Percentiles rank a stretch among this genome's conserved stretches.
Conservation (phyloP, 768 basidiomycete genomes). For the Suillus plorans region DNA sequence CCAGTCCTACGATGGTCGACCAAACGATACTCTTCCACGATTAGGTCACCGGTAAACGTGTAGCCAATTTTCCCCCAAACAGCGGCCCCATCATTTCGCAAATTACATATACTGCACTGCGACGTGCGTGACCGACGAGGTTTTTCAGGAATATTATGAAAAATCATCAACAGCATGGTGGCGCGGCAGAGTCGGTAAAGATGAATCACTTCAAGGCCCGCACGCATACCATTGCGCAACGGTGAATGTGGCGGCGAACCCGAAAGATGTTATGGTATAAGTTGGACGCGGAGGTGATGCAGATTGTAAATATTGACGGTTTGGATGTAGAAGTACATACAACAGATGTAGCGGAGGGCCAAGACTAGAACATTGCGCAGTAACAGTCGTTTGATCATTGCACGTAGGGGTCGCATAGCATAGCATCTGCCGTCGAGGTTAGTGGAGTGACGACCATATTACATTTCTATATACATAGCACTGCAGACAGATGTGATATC, state of each 20-base stretch:
- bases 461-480: background rate
- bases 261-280: conserved; percentile 16
- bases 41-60: too few species aligned
- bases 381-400: background rate
- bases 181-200: conserved; percentile 33
- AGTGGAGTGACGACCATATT: background rate
- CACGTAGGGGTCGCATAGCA: background rate
- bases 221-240: conserved; percentile 18
- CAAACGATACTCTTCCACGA: too few species aligned
- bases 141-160: too few species aligned
- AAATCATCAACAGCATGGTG: too few species aligned
- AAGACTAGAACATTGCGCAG: background rate
- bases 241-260: conserved; percentile 33
- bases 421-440: background rate
- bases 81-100: too few species aligned
- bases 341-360: too few species aligned
- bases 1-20: too few species aligned
- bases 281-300: conserved; percentile 34
- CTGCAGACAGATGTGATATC: background rate
- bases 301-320: too few species aligned
- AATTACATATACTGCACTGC: too few species aligned
- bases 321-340: too few species aligned
- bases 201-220: conserved; percentile 45
- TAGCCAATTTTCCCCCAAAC: too few species aligned
- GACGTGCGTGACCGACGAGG: too few species aligned